Evolutionary conservation across 257 asterid genomes (phyloP).

Genomic region (Nicotiana benthamiana): DNA sequence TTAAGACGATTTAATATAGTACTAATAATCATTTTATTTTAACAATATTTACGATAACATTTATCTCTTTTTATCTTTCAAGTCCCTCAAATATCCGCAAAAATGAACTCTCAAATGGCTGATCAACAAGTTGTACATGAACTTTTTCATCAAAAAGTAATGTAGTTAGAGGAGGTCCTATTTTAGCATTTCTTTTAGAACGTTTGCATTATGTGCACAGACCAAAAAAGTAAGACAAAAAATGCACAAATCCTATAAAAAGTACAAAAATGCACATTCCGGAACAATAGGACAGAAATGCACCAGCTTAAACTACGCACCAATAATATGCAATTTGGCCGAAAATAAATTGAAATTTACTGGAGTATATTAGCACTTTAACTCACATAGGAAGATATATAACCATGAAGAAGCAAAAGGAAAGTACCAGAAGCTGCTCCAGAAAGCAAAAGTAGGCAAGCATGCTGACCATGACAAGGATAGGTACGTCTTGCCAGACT

Average conservation of each 20-base stretch:
- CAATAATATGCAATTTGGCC: background rate
- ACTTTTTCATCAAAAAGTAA: background rate
- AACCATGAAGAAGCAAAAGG: constrained; percentile 10
- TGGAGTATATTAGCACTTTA: background rate
- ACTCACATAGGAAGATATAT: background rate
- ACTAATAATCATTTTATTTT: background rate
- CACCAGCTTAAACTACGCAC: background rate
- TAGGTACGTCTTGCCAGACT: constrained; percentile 94
- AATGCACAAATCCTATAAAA: background rate
- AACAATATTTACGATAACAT: background rate
- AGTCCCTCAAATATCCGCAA: background rate
- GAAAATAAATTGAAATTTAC: background rate
- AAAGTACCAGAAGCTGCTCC: constrained; percentile 92
- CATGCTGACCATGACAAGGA: constrained; percentile 96
- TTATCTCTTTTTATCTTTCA: background rate
- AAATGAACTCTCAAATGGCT: background rate
- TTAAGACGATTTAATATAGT: background rate
- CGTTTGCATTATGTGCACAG: background rate
- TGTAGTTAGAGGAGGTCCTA: background rate
- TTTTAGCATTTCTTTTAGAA: background rate
- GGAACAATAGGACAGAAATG: background rate
- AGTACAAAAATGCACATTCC: background rate
- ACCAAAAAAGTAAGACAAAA: background rate
- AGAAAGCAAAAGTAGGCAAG: constrained; percentile 95
- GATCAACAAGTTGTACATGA: background rate